Base-by-base conservation (phyloP, 1,284 basidiomycete species). In the Boletellus sp. region DNA sequence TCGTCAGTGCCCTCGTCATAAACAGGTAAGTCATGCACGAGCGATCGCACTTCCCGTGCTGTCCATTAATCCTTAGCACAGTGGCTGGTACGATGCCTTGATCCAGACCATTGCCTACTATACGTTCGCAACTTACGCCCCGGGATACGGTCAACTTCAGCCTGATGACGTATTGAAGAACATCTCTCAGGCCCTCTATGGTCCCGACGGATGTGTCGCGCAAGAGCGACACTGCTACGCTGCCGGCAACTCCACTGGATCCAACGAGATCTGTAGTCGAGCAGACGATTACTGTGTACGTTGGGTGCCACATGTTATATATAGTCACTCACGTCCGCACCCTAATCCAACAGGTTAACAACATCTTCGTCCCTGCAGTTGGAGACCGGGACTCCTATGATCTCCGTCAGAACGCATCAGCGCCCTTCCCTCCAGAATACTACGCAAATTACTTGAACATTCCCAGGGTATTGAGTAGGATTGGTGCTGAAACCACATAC, bases 61-160 rank as follows among this genome's bases (percentile, higher is more conserved):
- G 38, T 46, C 54, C 50, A 47, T 19, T 26, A 5, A 8, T 38
- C 8, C 22, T 41, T 43, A 42, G 1, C 53, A 5, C 51, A 86
- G 83, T 56, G 82, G 83, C 32, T 84, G 83, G 84, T 82, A 74
- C 50, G 84, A 86, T 57, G 82, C 84, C 1, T 70, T 84, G 22
- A 71, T 85, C 40, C 83, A 85, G 57, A 78, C 81, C 58, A 61
- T 81, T 56, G 78, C 83, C 7, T 85, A 81, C 53, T 72, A 86
- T 51, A 72, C 73, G 40, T 86, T 85, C 53, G 80, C 82, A 0
- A 77, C 74, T 0, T 62, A 82, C 39, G 83, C 83, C 0, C 83
- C 83, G 3, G 82, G 82, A 18, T 86, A 85, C 54, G 83, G 83
- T 8, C 82, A 75, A 55, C 74, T 86, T 3, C 79, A 81, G 54